Base-by-base conservation (phyloP, 345 rosid species). In the Bruguiera gymnorhiza region DNA sequence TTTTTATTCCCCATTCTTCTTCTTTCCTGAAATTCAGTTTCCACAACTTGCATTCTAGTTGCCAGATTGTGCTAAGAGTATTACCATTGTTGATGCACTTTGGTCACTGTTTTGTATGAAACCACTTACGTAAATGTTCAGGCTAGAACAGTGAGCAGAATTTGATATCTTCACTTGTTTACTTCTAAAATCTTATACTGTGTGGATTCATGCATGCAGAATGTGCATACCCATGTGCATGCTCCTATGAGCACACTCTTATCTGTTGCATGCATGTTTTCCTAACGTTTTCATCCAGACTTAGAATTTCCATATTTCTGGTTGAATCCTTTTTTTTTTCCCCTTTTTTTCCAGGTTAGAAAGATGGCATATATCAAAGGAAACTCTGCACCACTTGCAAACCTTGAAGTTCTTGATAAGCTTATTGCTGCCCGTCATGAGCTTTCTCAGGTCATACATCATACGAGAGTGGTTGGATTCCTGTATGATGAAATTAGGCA, bases 381-480 rank as follows among this genome's bases (percentile, higher is more conserved):
- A 67, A 89, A 88, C 72, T 86, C 96, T 53, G 86, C 82, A 60
- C 97, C 99, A 7, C 81, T 32, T 51, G 88, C 96, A 43, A 95
- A 95, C 83, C 85, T 80, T 27, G 73, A 80, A 80, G 93, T 88
- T 71, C 93, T 95, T 74, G 89, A 88, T 70, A 80, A 78, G 76
- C 89, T 95, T 70, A 84, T 87, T 55, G 83, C 86, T 71, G 79
- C 93, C 39, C 95, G 97, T 73, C 91, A 84, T 75, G 97, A 92
- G 84, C 89, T 92, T 75, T 85, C 99, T 9, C 89, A 86, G 95
- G 98, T 94, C 84, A 66, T 67, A 66, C 27, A 65, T 66, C 59
- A 54, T 57, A 15, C 34, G 52, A 16, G 2, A 51, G 31, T 63
- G 66, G 50, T 53, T 67, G 46, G 10, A 43, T 65, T 51, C 62